Conservation (phyloP, 441 rosid genomes). For the Hura crepitans region DNA sequence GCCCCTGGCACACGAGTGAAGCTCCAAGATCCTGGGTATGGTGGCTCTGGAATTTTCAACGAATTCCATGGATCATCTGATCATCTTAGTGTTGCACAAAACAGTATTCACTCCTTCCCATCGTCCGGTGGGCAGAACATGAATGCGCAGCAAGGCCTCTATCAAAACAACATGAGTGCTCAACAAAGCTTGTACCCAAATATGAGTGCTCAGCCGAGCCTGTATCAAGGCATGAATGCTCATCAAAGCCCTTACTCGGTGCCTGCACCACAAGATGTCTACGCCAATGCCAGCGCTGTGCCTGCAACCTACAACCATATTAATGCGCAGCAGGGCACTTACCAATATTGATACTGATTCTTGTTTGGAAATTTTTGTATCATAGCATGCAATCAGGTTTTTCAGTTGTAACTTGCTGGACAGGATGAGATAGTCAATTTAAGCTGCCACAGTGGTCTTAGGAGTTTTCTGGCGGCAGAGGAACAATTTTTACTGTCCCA, state of each 20-base stretch:
- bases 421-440: conserved; percentile 15
- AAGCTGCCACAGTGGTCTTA: background rate
- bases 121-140: conserved; percentile 33
- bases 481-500: conserved; percentile 1
- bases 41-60: conserved; percentile 25
- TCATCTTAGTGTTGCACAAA: conserved; percentile 26
- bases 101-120: conserved; percentile 24
- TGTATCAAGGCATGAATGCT: conserved; percentile 22
- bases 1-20: conserved; percentile 32
- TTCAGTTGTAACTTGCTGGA: background rate
- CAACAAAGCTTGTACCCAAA: conserved; percentile 21
- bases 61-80: conserved; percentile 30
- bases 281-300: conserved; percentile 15
- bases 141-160: conserved; percentile 23
- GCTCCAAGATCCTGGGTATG: conserved; percentile 33
- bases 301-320: conserved; percentile 26
- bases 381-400: conserved; percentile 15
- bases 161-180: conserved; percentile 19
- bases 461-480: background rate
- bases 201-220: conserved; percentile 12
- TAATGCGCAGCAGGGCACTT: conserved; percentile 32
- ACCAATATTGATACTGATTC: conserved; percentile 32
- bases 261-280: conserved; percentile 26
- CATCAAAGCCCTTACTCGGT: conserved; percentile 24
- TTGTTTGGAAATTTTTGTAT: conserved; percentile 28